Base-by-base conservation (phyloP, 2,329 filamentous ascomycete genomes). In the Fusarium paranaense region DNA sequence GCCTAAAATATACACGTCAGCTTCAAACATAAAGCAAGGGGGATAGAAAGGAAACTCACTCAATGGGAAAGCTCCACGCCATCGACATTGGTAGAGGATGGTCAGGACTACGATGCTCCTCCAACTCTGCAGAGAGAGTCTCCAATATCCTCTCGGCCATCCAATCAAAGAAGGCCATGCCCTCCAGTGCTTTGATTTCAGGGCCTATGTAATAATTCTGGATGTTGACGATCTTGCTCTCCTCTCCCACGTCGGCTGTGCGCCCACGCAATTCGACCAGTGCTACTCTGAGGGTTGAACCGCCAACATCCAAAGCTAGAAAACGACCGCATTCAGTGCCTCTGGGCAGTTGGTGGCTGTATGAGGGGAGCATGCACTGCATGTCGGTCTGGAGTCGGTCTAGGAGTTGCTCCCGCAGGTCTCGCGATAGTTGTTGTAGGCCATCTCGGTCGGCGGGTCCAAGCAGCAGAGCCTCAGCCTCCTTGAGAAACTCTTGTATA, bases 31-130 rank as follows among this genome's bases (percentile, higher is more conserved):
- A 59, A 38, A 33, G 35, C 32, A 60, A 14, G 30, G 20, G 20
- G 16, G 60, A 42, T 22, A 22, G 47, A 8, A 35, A n/a, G 45
- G 56, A 32, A 33, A 85, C 89, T 79, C 84, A 92, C 90, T 93
- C 89, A 52, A 93, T 90, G 30, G 91, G 91, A 75, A 93, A 93
- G 67, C 91, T 93, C 90, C 91, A 93, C 7, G 91, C 89, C 70
- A 93, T 80, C 1, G 90, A 90, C 82, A 92, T 85, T 10, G 87
- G 87, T 61, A 93, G 82, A 32, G 87, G 85, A 3, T 83, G 80
- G 27, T 84, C 82, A 6, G 81, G 78, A 50, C 75, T 79, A 66
- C 83, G 80, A 25, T 79, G 81, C 4, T 81, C 79, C 52, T 83
- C 82, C 25, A 84, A 77, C 20, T 85, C 86, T 50, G 83, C 83